These are phyloP conservation scores for Kwoniella europaea DNA, from an alignment of 768 basidiomycete genomes.

Conservation along the genomic window DNA sequence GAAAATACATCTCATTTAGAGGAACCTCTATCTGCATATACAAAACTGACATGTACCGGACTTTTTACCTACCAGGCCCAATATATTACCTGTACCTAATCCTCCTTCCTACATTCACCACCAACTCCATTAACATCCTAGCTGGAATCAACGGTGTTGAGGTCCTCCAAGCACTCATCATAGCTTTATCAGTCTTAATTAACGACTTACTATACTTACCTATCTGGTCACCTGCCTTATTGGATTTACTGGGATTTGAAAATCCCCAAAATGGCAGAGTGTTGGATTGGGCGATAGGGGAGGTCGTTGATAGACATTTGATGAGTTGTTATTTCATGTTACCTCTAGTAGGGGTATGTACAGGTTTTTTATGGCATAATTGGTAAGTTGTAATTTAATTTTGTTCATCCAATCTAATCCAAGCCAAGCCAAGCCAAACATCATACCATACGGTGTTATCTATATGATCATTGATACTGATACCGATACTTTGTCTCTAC, in stretches of 20 bases:
- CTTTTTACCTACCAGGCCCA: slow-evolving; percentile 66
- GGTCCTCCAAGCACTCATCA: slow-evolving; percentile 88
- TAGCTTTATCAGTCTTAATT: slow-evolving; percentile 83
- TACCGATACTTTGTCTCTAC: not conserved
- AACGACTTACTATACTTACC: slow-evolving; percentile 96
- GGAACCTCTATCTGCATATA: not conserved
- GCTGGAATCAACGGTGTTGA: slow-evolving; percentile 98
- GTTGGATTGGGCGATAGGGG: slow-evolving; percentile 59
- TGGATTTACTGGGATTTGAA: slow-evolving; percentile 27
- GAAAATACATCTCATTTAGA: not conserved
- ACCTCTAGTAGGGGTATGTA: slow-evolving; percentile 86
- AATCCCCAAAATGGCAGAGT: slow-evolving; percentile 51
- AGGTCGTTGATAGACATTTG: slow-evolving; percentile 89
- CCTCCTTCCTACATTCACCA: slow-evolving; percentile 90
- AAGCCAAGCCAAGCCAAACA: not conserved
- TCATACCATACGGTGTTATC: not conserved
- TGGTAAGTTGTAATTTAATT: slow-evolving; percentile 66
- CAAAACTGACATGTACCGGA: too few relatives aligned
- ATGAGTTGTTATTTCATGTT: slow-evolving; percentile 97
- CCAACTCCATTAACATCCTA: slow-evolving; percentile 98
- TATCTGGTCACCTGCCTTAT: slow-evolving; percentile 57
- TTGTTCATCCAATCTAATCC: too few relatives aligned
- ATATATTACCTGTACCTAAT: slow-evolving; percentile 97
- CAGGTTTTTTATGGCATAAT: slow-evolving; percentile 91
- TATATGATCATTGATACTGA: too few relatives aligned